Evolutionary conservation across 1,139 yeast genomes (phyloP), one percentile per base, ranked within the genome.

Genomic region (Nakaseomyces kungkrabaensis): DNA sequence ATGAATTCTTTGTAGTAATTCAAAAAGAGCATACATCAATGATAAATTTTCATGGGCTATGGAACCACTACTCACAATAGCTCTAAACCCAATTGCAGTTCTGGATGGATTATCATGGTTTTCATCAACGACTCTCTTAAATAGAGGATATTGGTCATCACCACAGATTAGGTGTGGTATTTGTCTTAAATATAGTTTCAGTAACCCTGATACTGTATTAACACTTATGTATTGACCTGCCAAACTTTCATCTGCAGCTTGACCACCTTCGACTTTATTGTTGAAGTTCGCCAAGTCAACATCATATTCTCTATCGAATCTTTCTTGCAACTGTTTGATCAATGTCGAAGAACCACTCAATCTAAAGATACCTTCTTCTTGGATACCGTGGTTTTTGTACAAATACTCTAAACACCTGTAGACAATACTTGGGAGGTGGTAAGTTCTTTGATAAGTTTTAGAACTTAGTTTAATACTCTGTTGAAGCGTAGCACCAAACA

Each of bases 361-460:
- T 55, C 98, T 74, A 70, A 92, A 92, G 1, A 92, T 78, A 3
- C 98, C 98, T 63, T 90, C 96, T 65, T 88, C 95, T 55, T 78
- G 78, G 22, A 85, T 72, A 0, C 95, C 96, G 9, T 85, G 81
- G 25, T 82, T 77, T 46, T 73, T 75, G 49, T 77, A 75, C 47
- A 92, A 72, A 58, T 76, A 85, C 52, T 81, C 87, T 43, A 92
- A 66, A 61, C 96, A 88, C 52, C 96, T 72, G 60, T 71, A 85
- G 25, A 88, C 78, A 9, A 92, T 79, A 44, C 92, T 80, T 1
- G 98, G 97, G 9, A 92, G 78, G 17, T 53, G 55, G 44, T 59
- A 61, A 36, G 64, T 63, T 1, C 77, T 78, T 50, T 71, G 72
- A 45, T 74, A 69, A 4, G 62, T 69, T 55, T 70, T 77, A 37